Evolutionary conservation across 2,329 filamentous ascomycete genomes (phyloP).

Genomic region (Capronia epimyces): DNA sequence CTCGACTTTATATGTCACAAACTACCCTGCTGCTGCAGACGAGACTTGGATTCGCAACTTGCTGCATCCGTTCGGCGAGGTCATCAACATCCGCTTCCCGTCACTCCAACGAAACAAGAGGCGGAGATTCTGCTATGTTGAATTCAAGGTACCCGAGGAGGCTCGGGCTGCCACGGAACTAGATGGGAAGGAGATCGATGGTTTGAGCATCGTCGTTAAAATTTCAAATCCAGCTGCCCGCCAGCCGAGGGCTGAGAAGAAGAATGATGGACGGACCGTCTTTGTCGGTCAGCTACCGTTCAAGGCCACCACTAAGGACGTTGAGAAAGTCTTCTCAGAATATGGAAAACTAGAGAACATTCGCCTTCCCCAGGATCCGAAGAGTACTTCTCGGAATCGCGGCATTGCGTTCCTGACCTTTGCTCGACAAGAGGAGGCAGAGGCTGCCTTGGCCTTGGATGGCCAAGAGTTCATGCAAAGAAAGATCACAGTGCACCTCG

Average conservation of each 20-base stretch:
- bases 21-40: constrained; percentile 62
- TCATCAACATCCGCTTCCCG: constrained; percentile 81
- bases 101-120: constrained; percentile 84
- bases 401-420: constrained; percentile 80
- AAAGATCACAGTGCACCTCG: constrained; percentile 60
- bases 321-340: constrained; percentile 65
- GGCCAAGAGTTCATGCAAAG: constrained; percentile 64
- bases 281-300: constrained; percentile 67
- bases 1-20: constrained; percentile 81
- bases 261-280: constrained; percentile 82
- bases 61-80: constrained; percentile 65
- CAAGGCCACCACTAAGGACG: constrained; percentile 59
- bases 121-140: constrained; percentile 91
- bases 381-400: constrained; percentile 56
- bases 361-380: constrained; percentile 63
- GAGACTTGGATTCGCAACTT: constrained; percentile 51
- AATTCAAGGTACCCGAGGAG: constrained; percentile 67
- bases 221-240: constrained; percentile 77
- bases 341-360: constrained; percentile 71
- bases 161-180: constrained; percentile 68
- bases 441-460: constrained; percentile 62
- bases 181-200: constrained; percentile 61
- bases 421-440: constrained; percentile 41
- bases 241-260: constrained; percentile 71
- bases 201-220: constrained; percentile 67